A percentile compares a stretch with the other conserved stretches of the same genome.
phyloP scores from a whole-genome alignment of 2,329 filamentous ascomycete genomes.

The Talaromyces sp. region DNA sequence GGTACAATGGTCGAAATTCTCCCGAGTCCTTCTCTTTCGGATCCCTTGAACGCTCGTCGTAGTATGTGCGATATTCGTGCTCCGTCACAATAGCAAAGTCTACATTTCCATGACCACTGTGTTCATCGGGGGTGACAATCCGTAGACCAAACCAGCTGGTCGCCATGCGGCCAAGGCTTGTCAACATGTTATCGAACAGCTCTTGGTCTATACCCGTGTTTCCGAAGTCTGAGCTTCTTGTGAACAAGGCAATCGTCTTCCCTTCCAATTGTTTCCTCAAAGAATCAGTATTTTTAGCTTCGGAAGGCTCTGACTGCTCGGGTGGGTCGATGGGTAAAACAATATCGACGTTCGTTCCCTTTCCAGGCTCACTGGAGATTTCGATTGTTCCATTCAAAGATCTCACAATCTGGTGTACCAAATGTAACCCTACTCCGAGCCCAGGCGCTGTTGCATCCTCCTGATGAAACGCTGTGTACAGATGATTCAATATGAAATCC shows the following conservation, averaged over 20 bases:
- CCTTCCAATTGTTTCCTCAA: background rate
- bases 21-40: background rate
- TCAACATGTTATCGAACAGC: background rate
- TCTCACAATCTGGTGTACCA: background rate
- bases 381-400: background rate
- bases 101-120: background rate
- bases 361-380: background rate
- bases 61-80: background rate
- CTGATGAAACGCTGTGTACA: background rate
- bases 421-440: background rate
- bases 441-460: background rate
- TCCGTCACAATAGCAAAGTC: background rate
- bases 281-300: background rate
- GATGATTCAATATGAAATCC: background rate
- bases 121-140: background rate
- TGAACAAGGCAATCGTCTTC: background rate
- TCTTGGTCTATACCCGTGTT: background rate
- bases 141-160: background rate
- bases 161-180: background rate
- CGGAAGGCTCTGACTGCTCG: background rate
- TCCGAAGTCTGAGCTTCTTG: background rate
- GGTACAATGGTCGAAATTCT: background rate
- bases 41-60: background rate
- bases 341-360: background rate
- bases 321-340: background rate